Conservation (phyloP, 1,284 basidiomycete species). For the Vanrija humicola region DNA sequence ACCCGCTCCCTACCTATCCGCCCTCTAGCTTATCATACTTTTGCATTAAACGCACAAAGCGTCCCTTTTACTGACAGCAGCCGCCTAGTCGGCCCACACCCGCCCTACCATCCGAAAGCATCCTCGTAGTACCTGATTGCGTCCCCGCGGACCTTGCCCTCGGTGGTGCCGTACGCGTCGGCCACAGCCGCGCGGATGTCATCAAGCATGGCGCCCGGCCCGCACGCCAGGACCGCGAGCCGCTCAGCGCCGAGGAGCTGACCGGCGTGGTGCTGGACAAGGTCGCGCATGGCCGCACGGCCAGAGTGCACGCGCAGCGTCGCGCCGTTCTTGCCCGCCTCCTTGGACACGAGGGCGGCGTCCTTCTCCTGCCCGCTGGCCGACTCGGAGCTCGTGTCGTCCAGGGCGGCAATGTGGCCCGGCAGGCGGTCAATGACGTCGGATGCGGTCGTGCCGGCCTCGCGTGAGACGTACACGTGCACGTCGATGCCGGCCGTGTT, state of each 20-base stretch:
- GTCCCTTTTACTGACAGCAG: too few species aligned
- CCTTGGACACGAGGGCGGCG: not conserved
- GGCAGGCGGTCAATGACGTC: not conserved
- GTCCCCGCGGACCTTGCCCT: conserved; percentile 14
- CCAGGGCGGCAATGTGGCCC: too few species aligned
- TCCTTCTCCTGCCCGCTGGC: not conserved
- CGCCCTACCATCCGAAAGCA: conserved; percentile 26
- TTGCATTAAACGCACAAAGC: too few species aligned
- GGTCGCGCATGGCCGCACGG: conserved; percentile 17
- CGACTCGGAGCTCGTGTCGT: not conserved
- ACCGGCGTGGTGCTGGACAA: conserved; percentile 3
- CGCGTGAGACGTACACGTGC: conserved; percentile 9
- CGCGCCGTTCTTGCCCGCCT: not conserved
- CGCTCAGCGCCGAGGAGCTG: conserved; percentile 17
- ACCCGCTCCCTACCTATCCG: too few species aligned
- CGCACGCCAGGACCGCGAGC: conserved; percentile 28
- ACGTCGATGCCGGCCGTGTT: not conserved
- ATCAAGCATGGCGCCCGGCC: conserved; percentile 28
- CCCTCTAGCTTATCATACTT: too few species aligned
- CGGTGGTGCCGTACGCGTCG: conserved; percentile 17
- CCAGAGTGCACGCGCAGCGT: conserved; percentile 5
- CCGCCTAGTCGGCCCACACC: conserved; percentile 1
- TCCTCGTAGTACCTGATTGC: conserved; percentile 31
- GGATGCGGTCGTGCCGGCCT: not conserved
- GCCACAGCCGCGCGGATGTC: conserved; percentile 22